Evolutionary conservation across 345 rosid genomes (phyloP), one percentile per base, ranked within the genome.

Genomic region (Microthlaspi erraticum): DNA sequence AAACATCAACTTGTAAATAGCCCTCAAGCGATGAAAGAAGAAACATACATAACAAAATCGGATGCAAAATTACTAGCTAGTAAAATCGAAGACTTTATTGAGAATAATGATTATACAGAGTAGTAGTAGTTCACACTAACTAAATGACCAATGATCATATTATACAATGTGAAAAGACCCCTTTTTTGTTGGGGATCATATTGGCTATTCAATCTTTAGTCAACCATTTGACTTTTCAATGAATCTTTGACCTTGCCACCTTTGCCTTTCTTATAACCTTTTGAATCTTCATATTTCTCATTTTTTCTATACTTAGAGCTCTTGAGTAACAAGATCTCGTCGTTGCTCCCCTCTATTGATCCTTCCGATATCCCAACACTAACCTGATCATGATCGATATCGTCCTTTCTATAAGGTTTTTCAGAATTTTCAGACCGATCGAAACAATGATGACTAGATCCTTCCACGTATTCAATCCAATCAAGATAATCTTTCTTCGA

Each of bases 381-480:
- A 11, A 62, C 18, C 7, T 45, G 59, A 14, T 75, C 60, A n/a
- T 37, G 51, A 4, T 68, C 70, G 0, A 6, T 46, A 56, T 31
- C 14, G 8, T 68, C 59, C 19, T 41, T 75, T 68, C 34, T n/a
- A 53, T 54, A 49, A 32, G 20, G 0, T 1, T 14, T 55, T 18
- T 61, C 61, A 0, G 36, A 45, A 20, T 20, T n/a, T 60, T 68
- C 71, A 3, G 60, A 55, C n/a, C 79, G 60, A 31, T 69, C 75
- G 6, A 75, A 75, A 61, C 66, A 62, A 63, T 75, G 79, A 38
- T 75, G 70, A 54, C 23, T 75, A 31, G 79, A 75, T 38, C 79
- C 79, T 75, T 75, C 71, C 14, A 75, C 79, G 7, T 69, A 55
- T 39, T 69, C 75, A 46, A 69, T 69, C 79, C 79, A 75, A 55